Evolutionary conservation across 345 rosid species (phyloP).

Genomic region (Syzygium grande): DNA sequence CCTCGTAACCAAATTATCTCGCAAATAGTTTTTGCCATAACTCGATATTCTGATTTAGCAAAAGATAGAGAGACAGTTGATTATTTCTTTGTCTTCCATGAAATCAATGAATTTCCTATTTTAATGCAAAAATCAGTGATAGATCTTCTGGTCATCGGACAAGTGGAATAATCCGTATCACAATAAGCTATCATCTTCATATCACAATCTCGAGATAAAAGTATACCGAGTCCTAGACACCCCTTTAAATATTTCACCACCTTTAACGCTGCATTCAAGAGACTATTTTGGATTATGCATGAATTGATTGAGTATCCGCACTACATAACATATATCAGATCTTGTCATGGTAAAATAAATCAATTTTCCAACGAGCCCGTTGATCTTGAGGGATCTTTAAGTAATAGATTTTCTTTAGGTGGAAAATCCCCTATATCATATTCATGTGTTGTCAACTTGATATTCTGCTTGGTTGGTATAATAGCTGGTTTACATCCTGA

Average conservation of each 20-base stretch:
- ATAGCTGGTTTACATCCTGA: too few species aligned
- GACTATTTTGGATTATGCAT: not conserved
- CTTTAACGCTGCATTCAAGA: not conserved
- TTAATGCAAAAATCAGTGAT: not conserved
- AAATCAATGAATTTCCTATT: not conserved
- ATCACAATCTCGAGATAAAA: not conserved
- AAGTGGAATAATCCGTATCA: rapidly evolving
- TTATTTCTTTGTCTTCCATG: not conserved
- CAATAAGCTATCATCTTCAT: not conserved
- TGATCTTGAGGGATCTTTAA: not conserved
- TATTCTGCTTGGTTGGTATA: not conserved
- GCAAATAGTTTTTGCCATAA: rapidly evolving
- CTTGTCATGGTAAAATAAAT: too few species aligned
- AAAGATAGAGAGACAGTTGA: not conserved
- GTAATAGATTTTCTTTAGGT: not conserved
- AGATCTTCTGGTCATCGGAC: not conserved
- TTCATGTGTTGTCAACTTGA: not conserved
- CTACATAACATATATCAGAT: not conserved
- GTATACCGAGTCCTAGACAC: not conserved
- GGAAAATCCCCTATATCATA: not conserved
- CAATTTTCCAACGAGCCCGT: too few species aligned
- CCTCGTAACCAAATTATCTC: not conserved
- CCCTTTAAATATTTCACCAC: not conserved
- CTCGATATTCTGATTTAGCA: not conserved
- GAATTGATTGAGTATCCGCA: too few species aligned